Base-by-base conservation (phyloP, 768 basidiomycete genomes). In the Hydnomerulius pinastri region DNA sequence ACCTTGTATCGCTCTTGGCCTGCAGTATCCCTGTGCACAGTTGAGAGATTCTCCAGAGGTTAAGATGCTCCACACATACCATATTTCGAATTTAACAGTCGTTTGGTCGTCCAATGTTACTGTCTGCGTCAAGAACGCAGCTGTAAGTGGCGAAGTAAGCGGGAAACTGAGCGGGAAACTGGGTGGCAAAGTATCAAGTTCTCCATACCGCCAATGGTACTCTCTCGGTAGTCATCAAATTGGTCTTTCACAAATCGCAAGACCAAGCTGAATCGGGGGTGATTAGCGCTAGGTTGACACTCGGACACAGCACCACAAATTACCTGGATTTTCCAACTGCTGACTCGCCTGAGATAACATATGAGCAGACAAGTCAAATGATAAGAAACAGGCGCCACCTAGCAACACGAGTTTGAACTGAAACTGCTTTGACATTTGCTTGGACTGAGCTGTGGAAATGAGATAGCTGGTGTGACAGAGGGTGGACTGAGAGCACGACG, bases 91-190 rank as follows among this genome's bases (percentile, higher is more conserved):
- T 78, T 98, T 98, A 64, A 99, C 91, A 20, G 86, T 86, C 20
- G 90, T 90, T 55, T 86, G 84, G 66, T 94, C 89, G 42, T 94
- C 88, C 33, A 97, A 79, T 11, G 85, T 86, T 27, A 98, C 91
- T 3, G 95, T 97, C 71, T 98, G 96, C n/a, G 97, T 98, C 58
- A 99, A 71, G 79, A 99, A 99, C 29, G 96, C 96, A 53, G 96
- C 96, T 92, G 61, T 49, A 51, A 24, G 32, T 37, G 46, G 55
- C 59, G 5, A 32, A 50, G 60, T 62, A 59, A 61, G 58, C 46
- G 39, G 29, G 43, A n/a, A n/a, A n/a, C n/a, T n/a, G n/a, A n/a
- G n/a, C n/a, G 60, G 13, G 36, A 27, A 32, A 37, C 50, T 18
- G 40, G 13, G 20, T 18, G 20, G 6, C 23, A 27, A 9, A 21